Conservation (phyloP, 1,139 yeast species). For the Diutina ranongensis region DNA sequence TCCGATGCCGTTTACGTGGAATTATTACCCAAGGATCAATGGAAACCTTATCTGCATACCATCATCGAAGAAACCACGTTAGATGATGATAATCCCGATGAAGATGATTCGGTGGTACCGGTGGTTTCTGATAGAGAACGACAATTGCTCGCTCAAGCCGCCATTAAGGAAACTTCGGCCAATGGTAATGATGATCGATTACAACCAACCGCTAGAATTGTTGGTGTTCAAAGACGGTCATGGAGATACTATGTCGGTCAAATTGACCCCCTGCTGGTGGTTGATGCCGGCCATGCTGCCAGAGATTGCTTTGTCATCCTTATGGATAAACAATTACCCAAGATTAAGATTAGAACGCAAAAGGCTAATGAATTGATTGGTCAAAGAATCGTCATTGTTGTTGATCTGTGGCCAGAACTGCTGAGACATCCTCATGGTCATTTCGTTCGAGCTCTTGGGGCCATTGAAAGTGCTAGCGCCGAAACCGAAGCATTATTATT, state of each 20-base stretch:
- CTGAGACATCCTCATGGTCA: conserved; percentile 92
- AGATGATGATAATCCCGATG: conserved; percentile 52
- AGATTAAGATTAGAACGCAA: conserved; percentile 77
- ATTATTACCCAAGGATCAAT: conserved; percentile 69
- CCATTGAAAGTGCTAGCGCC: conserved; percentile 82
- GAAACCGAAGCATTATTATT: conserved; percentile 91
- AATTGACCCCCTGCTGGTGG: conserved; percentile 69
- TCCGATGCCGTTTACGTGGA: conserved; percentile 91
- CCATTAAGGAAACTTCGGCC: conserved; percentile 41
- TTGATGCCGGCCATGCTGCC: conserved; percentile 45
- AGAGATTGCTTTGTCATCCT: conserved; percentile 75
- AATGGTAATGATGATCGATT: conserved; percentile 26
- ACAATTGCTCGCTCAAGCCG: conserved; percentile 64
- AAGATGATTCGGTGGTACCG: conserved; percentile 33
- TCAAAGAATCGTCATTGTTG: conserved; percentile 80
- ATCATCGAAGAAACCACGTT: conserved; percentile 65
- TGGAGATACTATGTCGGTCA: conserved; percentile 98
- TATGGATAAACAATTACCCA: conserved; percentile 85
- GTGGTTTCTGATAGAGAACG: conserved; percentile 70
- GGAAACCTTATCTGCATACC: conserved; percentile 79
- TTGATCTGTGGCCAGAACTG: conserved; percentile 83
- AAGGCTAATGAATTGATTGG: conserved; percentile 74
- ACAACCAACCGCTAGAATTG: conserved; percentile 88
- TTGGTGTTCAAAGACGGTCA: conserved; percentile 78
- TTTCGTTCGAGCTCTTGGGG: conserved; percentile 83